phyloP scores from a whole-genome alignment of 345 rosid genomes.

The Erysimum cheiranthoides region DNA sequence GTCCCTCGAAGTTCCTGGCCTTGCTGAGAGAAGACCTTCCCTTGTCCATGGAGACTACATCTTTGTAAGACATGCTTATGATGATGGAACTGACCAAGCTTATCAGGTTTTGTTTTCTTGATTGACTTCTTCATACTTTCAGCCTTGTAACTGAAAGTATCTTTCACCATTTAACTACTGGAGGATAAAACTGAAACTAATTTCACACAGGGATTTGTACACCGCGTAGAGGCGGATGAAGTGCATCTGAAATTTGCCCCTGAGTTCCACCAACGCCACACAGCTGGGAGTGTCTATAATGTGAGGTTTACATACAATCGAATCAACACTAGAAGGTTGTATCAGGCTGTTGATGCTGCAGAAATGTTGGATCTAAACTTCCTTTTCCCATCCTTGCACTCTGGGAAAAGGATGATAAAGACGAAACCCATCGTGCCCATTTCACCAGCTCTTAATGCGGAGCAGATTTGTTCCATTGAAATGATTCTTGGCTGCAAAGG shows the following conservation, averaged over 20 bases:
- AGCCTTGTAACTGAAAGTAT: constrained; percentile 2
- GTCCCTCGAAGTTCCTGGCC: constrained; percentile 80
- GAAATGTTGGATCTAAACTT: constrained; percentile 51
- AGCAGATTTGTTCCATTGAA: constrained; percentile 72
- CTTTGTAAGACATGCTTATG: constrained; percentile 56
- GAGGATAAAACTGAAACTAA: neutral
- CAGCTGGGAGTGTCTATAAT: constrained; percentile 60
- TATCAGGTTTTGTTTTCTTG: constrained; percentile 56
- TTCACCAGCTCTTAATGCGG: constrained; percentile 69
- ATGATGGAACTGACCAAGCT: constrained; percentile 41
- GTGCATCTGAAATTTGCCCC: constrained; percentile 65
- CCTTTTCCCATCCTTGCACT: constrained; percentile 67
- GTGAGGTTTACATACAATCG: constrained; percentile 79
- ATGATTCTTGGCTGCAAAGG: constrained; percentile 86
- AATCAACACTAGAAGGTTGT: constrained; percentile 68
- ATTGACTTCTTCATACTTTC: neutral
- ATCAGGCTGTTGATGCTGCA: constrained; percentile 78
- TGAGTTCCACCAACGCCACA: constrained; percentile 60
- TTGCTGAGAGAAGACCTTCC: constrained; percentile 94
- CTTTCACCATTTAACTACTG: constrained; percentile 19
- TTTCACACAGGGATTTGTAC: constrained; percentile 69
- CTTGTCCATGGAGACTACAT: constrained; percentile 81
- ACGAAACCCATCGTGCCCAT: constrained; percentile 62
- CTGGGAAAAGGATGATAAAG: constrained; percentile 55
- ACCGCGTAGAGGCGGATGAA: constrained; percentile 91